These are phyloP conservation scores for Kwoniella shandongensis DNA, from an alignment of 768 basidiomycete species.

Conservation along the genomic window DNA sequence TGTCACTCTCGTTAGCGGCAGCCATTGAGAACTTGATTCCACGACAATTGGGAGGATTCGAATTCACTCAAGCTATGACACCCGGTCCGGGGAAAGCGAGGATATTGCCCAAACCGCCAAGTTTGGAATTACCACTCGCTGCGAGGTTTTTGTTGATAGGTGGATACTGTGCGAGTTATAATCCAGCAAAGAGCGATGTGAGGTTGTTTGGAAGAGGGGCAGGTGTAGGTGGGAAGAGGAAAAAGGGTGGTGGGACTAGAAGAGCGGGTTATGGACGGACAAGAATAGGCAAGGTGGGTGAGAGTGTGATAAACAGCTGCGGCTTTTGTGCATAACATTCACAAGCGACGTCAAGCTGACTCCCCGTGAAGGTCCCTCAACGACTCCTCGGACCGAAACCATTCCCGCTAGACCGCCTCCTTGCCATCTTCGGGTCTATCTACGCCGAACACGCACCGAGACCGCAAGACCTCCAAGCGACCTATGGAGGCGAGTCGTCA, in stretches of 20 bases:
- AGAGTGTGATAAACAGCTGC: neutral
- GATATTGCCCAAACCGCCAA: conserved; percentile 26
- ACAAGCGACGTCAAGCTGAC: too few relatives aligned
- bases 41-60: conserved; percentile 25
- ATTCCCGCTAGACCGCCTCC: conserved; percentile 75
- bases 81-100: conserved; percentile 5
- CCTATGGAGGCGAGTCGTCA: conserved; percentile 56
- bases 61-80: conserved; percentile 28
- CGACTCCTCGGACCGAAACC: conserved; percentile 73
- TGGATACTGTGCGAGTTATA: conserved; percentile 78
- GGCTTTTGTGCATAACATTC: too few relatives aligned
- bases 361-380: conserved; percentile 58
- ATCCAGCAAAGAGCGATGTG: conserved; percentile 75
- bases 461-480: conserved; percentile 71
- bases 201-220: conserved; percentile 76
- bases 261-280: conserved; percentile 56
- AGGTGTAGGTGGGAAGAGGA: conserved; percentile 59
- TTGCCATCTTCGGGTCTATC: conserved; percentile 75
- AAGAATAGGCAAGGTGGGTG: conserved; percentile 46
- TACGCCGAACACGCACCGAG: conserved; percentile 47
- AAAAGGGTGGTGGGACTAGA: conserved; percentile 45
- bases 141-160: conserved; percentile 74
- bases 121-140: conserved; percentile 30
- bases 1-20: conserved; percentile 39
- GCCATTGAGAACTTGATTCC: conserved; percentile 45